phyloP scores from a whole-genome alignment of 2,329 filamentous ascomycete species.

The Verticillium longisporum region DNA sequence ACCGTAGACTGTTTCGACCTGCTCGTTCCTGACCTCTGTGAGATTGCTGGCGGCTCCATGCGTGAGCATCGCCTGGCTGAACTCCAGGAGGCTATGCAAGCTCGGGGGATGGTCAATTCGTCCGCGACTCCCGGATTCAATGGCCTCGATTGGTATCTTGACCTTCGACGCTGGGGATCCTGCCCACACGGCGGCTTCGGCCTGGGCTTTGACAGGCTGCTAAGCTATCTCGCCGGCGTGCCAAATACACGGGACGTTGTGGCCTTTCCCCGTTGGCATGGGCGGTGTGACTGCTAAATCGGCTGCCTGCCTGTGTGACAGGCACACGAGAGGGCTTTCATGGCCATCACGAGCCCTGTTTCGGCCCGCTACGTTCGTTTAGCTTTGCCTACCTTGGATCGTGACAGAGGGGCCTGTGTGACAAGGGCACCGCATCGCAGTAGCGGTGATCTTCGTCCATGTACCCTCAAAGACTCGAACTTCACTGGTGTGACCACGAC shows the following conservation, averaged over 20 bases:
- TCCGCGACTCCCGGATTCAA: conserved; percentile 16
- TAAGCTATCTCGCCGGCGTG: conserved; percentile 77
- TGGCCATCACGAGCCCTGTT: background rate
- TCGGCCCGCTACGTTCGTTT: conserved; percentile 25
- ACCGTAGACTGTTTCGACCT: conserved; percentile 91
- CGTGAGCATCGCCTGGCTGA: conserved; percentile 71
- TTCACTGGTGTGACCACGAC: background rate
- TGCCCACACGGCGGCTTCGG: conserved; percentile 90
- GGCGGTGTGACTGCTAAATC: conserved; percentile 51
- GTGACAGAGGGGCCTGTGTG: conserved; percentile 17
- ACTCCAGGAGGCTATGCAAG: conserved; percentile 64
- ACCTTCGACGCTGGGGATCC: conserved; percentile 84
- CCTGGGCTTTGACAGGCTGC: conserved; percentile 78
- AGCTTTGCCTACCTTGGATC: conserved; percentile 30
- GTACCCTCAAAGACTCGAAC: background rate
- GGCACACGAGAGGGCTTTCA: background rate
- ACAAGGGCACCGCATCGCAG: conserved; percentile 8
- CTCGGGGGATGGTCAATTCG: conserved; percentile 52
- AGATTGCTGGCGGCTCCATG: conserved; percentile 83
- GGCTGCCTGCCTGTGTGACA: background rate
- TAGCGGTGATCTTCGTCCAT: background rate
- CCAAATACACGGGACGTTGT: conserved; percentile 79
- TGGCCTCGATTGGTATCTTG: conserved; percentile 76
- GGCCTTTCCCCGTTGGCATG: conserved; percentile 72
- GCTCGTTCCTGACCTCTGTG: conserved; percentile 76